Conservation (phyloP, 2,329 filamentous ascomycete species). For the Ophiostoma sp. region DNA sequence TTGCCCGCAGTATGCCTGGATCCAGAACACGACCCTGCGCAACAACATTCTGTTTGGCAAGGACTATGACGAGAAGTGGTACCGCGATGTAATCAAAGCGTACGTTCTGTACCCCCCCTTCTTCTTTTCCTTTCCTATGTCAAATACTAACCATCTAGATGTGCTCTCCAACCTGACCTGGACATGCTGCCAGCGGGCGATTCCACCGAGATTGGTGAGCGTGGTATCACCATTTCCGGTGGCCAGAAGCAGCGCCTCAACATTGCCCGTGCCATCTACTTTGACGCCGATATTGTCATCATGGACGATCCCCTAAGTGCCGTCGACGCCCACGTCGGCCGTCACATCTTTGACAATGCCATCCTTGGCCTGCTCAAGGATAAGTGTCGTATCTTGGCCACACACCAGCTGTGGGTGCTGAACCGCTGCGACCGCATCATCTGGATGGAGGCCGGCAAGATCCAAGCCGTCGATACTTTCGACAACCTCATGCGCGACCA, state of each 20-base stretch:
- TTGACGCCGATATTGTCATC: conserved; percentile 60
- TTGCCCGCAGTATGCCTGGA: conserved; percentile 96
- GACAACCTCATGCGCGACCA: conserved; percentile 78
- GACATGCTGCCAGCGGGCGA: conserved; percentile 92
- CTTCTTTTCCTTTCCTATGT: background rate
- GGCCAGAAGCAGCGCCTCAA: conserved; percentile 94
- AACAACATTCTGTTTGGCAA: conserved; percentile 92
- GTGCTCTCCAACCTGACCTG: conserved; percentile 76
- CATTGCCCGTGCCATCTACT: conserved; percentile 77
- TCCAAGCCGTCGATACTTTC: conserved; percentile 83
- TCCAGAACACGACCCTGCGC: conserved; percentile 81
- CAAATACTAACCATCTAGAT: conserved; percentile 35
- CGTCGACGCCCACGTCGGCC: conserved; percentile 64
- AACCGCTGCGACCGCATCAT: conserved; percentile 87
- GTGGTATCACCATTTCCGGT: conserved; percentile 90
- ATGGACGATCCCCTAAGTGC: conserved; percentile 66
- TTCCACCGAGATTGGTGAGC: conserved; percentile 86
- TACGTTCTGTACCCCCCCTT: background rate
- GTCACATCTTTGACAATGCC: conserved; percentile 85
- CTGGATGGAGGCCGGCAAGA: conserved; percentile 81
- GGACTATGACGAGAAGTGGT: conserved; percentile 69
- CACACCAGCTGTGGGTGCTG: conserved; percentile 90
- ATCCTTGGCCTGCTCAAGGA: conserved; percentile 82
- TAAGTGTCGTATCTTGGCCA: conserved; percentile 87
- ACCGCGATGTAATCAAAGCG: conserved; percentile 74